Evolutionary conservation across 495 filamentous ascomycete species (phyloP), one percentile per base, ranked within the genome.

Genomic region (Xylaria sp.): DNA sequence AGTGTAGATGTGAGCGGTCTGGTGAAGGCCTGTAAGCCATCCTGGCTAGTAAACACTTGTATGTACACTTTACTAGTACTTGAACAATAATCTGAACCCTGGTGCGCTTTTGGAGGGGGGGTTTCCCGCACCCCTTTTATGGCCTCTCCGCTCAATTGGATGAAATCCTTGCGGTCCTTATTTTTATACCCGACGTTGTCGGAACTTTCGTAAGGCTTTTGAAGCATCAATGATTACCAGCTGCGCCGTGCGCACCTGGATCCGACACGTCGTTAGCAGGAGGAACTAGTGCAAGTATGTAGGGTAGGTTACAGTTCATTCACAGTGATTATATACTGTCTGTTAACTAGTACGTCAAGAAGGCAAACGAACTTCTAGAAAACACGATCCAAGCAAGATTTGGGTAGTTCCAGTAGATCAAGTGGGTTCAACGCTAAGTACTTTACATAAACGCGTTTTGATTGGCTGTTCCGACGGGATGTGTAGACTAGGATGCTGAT

Each of bases 321-420:
- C 55, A 50, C 44, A 6, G 15, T n/a, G 29, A 19, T 15, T 26
- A 43, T 17, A 1, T 26, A 55, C 35, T 55, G 64, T 41, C 33
- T 50, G 43, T 67, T 17, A 53, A 15, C 21, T 29, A 43, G 46
- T 48, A 37, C 29, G 14, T 8, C 44, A 68, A 33, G 31, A 33
- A 44, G 24, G 37, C 66, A 59, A 68, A 59, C 50, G 66, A 59
- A 68, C 29, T 68, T 68, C 66, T 68, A 68, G 66, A 68, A 67
- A 46, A 37, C 66, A 68, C 52, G 66, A 52, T 59, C 35, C 17
- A n/a, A 62, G 50, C 33, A 29, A 55, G 48, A 67, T 21, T 55
- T 55, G 21, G 48, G 11, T 41, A 35, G 26, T 9, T 44, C n/a
- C 7, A 24, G 66, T 43, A 67, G 64, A 67, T 67, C 64, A 55